A percentile compares a stretch with the other conserved stretches of the same genome.
phyloP scores from a whole-genome alignment of 192 early-diverging fungal species.

The Coemansia sp. region DNA sequence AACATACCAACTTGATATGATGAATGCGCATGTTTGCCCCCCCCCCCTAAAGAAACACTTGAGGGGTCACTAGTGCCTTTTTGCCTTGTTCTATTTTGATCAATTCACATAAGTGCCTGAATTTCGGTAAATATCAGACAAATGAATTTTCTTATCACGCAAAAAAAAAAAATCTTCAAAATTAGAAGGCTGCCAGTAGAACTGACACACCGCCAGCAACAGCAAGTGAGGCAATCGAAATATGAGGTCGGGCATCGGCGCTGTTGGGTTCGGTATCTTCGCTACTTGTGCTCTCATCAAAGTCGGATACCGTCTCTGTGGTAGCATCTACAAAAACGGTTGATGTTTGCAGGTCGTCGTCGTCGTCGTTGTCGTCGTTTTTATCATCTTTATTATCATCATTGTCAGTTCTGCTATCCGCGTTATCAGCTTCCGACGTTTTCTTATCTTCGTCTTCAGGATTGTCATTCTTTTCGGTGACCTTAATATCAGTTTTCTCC shows the following conservation, averaged over 20 bases:
- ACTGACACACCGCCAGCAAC: slow-evolving; percentile 30
- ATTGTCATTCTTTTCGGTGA: background rate
- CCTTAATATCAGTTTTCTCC: background rate
- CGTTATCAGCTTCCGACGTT: background rate
- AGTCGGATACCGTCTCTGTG: slow-evolving; percentile 5
- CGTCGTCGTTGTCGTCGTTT: background rate
- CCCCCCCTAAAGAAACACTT: too few relatives aligned
- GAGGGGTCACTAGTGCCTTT: too few relatives aligned
- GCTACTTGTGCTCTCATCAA: background rate
- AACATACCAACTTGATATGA: too few relatives aligned
- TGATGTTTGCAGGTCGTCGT: slow-evolving; percentile 7
- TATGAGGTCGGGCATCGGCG: background rate
- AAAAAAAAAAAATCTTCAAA: background rate
- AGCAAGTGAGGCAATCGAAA: slow-evolving; percentile 17
- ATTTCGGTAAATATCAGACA: background rate
- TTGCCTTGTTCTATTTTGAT: too few relatives aligned
- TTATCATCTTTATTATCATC: background rate
- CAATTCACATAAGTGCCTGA: too few relatives aligned
- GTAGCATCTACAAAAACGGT: slow-evolving; percentile 25
- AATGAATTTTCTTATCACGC: background rate
- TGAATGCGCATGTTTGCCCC: too few relatives aligned
- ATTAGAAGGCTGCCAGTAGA: slow-evolving; percentile 31
- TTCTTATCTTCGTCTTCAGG: background rate
- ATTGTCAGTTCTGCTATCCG: background rate
- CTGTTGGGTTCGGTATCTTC: background rate